A percentile compares a stretch with the other conserved stretches of the same genome.
These are phyloP conservation scores for Sarocladium strictum DNA, from an alignment of 2,329 filamentous ascomycete species.

Conservation along the genomic window DNA sequence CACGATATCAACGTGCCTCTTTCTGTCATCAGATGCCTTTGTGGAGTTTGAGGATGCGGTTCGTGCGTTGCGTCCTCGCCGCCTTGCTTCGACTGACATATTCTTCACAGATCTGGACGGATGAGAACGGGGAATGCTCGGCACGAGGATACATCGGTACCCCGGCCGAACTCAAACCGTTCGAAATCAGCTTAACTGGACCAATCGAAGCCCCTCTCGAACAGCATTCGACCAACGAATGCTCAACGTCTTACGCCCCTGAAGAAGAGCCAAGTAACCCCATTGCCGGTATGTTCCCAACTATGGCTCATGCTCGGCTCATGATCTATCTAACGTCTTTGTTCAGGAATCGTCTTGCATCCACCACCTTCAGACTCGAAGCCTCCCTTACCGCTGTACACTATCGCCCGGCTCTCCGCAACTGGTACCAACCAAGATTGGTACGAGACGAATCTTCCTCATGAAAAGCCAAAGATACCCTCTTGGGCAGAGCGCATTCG, in stretches of 20 bases:
- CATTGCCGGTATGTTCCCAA: conserved; percentile 32
- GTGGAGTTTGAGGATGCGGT: conserved; percentile 50
- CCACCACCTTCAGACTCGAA: conserved; percentile 19
- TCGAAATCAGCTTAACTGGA: conserved; percentile 40
- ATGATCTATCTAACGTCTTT: not conserved
- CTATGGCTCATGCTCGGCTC: not conserved
- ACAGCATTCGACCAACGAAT: conserved; percentile 36
- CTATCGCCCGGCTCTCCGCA: conserved; percentile 46
- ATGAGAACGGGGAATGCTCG: conserved; percentile 27
- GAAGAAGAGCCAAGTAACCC: conserved; percentile 34
- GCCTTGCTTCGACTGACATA: not conserved
- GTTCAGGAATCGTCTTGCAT: conserved; percentile 41
- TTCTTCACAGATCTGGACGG: conserved; percentile 32
- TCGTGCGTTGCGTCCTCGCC: conserved; percentile 14
- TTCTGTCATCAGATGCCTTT: conserved; percentile 46
- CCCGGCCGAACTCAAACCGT: conserved; percentile 42
- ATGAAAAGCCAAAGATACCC: conserved; percentile 19
- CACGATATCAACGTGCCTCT: conserved; percentile 40
- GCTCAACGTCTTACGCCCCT: conserved; percentile 39
- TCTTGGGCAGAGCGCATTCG: conserved; percentile 45
- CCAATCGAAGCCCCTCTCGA: conserved; percentile 16
- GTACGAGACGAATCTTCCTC: conserved; percentile 44
- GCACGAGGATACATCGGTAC: conserved; percentile 51
- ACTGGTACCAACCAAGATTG: conserved; percentile 45
- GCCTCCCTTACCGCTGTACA: conserved; percentile 38